Percentiles rank a stretch among this genome's conserved stretches.
These are phyloP conservation scores for Candida cerambycidarum DNA, from an alignment of 805 yeast species.

Conservation along the genomic window DNA sequence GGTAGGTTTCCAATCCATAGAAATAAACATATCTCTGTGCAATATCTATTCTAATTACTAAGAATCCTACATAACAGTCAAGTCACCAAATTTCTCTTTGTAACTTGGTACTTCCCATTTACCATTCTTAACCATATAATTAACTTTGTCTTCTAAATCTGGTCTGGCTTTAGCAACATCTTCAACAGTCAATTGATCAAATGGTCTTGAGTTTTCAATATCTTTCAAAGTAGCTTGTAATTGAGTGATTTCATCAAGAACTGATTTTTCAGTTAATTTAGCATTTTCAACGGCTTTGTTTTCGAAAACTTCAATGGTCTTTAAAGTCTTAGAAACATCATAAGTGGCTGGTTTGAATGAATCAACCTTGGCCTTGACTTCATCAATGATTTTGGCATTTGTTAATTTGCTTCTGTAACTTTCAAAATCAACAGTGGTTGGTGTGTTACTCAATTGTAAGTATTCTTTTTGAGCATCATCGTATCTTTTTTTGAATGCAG, in stretches of 20 bases:
- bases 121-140: slow-evolving; percentile 92
- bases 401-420: slow-evolving; percentile 78
- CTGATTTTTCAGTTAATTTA: slow-evolving; percentile 86
- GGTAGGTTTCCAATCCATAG: too few species aligned
- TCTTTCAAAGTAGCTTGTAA: slow-evolving; percentile 86
- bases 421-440: slow-evolving; percentile 76
- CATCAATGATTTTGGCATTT: slow-evolving; percentile 76
- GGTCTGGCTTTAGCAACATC: slow-evolving; percentile 96
- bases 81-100: slow-evolving; percentile 96
- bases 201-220: slow-evolving; percentile 96
- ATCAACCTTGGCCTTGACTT: slow-evolving; percentile 74
- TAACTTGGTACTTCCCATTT: slow-evolving; percentile 98
- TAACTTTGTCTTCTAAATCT: slow-evolving; percentile 94
- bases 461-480: slow-evolving; percentile 93
- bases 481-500: slow-evolving; percentile 95
- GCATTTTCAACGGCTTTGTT: slow-evolving; percentile 95
- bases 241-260: slow-evolving; percentile 79
- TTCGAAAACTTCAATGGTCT: slow-evolving; percentile 91
- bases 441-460: slow-evolving; percentile 66
- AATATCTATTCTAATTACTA: background rate
- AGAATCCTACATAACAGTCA: slow-evolving; percentile 74
- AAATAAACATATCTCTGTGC: background rate
- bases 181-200: slow-evolving; percentile 93
- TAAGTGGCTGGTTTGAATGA: slow-evolving; percentile 80
- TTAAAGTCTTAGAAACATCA: slow-evolving; percentile 86